Evolutionary conservation across 192 early-diverging fungal species (phyloP), one percentile per base, ranked within the genome.

Genomic region (Dissophora ornata): DNA sequence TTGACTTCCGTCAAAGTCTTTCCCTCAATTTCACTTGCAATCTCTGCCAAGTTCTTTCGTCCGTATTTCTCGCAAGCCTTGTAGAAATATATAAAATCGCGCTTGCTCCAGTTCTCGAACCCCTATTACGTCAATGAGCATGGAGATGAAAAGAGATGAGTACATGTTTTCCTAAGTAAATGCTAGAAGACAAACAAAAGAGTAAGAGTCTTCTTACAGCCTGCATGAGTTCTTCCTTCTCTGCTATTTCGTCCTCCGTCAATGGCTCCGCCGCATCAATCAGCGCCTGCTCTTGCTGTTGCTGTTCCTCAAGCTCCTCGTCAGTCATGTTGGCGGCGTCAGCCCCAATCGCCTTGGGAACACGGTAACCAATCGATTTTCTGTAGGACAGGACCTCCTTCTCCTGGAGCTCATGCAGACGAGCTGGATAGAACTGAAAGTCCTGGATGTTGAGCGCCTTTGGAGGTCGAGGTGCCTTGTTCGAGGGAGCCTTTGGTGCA

Each of bases 351-450:
- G 67, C 53, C 47, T 54, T 62, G 24, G 46, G 59, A 7, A 50
- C 61, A 30, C 67, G 75, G 32, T 67, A 82, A 2, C 61, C 60
- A 26, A 73, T 73, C 21, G 59, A 62, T 41, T 79, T 81, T 65
- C 85, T 85, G 51, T 91, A 91, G 21, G 86, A 85, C 40, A 92
- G 83, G 24, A 90, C 86, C 70, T 97, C 96, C 71, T 90, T 91
- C 33, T 97, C 93, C 62, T 93, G 85, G 16, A 98, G 85, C 46
- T 92, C 90, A 18, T 86, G 74, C 16, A 98, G 81, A 21, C 93
- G 86, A 24, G 83, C 78, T 34, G 94, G 92, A 62, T 88, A 97
- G 80, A 99, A 99, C 81, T 99, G 97, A 78, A 94, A 96, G 73
- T 99, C 97, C 32, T 91, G 83, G 69, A 84, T 79, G 60, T 83